Percentiles rank a stretch among this genome's conserved stretches.
phyloP scores from a whole-genome alignment of 1,139 yeast species.

The Nakaseomyces kungkrabaensis region DNA sequence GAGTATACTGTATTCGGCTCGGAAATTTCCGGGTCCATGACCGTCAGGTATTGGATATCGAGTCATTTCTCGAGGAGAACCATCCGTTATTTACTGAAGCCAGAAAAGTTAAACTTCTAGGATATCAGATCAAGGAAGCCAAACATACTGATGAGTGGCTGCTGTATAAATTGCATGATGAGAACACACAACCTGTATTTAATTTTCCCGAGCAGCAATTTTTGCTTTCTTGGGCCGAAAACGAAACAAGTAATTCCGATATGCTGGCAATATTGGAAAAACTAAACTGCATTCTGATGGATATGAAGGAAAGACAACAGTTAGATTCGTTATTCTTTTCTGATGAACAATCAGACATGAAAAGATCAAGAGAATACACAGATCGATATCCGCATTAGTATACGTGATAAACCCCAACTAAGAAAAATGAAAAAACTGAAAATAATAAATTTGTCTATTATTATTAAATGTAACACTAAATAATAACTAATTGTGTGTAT shows the following conservation, averaged over 20 bases:
- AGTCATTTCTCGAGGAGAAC: slow-evolving; percentile 1
- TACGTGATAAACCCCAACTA: neutral
- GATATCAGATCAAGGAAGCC: neutral
- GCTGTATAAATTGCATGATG: neutral
- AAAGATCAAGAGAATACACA: neutral
- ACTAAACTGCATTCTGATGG: neutral
- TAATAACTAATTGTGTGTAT: too few relatives aligned
- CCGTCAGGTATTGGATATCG: neutral
- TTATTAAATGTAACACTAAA: too few relatives aligned
- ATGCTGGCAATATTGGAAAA: neutral
- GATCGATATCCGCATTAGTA: neutral
- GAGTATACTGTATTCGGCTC: neutral
- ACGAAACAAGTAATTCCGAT: neutral
- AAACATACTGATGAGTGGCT: slow-evolving; percentile 1
- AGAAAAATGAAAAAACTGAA: neutral
- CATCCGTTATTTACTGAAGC: neutral
- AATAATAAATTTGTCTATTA: too few relatives aligned
- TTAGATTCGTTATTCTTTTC: neutral
- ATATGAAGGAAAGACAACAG: neutral
- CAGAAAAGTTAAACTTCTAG: neutral
- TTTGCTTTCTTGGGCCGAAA: neutral
- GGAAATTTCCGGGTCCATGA: neutral
- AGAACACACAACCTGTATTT: neutral
- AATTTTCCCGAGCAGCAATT: slow-evolving; percentile 1
- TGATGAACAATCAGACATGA: neutral